Percentiles rank a stretch among this genome's conserved stretches.
Evolutionary conservation across 768 basidiomycete genomes (phyloP).

Genomic region (Lepiota subincarnata): DNA sequence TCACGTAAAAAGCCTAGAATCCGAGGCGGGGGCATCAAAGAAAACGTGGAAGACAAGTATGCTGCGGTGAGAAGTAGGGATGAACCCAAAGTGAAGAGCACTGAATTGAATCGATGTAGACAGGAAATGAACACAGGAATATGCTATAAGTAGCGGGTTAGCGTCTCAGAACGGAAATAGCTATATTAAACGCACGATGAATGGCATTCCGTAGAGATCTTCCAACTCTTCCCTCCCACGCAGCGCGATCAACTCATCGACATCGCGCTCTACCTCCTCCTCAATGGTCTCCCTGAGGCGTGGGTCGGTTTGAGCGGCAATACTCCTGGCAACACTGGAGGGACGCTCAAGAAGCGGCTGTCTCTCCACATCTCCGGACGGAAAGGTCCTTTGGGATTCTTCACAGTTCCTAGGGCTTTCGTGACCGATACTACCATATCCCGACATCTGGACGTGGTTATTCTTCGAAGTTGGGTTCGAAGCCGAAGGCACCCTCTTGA

Average conservation of each 20-base stretch:
- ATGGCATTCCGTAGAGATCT: constrained; percentile 73
- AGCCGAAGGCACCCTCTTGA: constrained; percentile 21
- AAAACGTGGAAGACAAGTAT: constrained; percentile 53
- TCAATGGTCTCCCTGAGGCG: constrained; percentile 15
- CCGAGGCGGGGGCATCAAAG: constrained; percentile 16
- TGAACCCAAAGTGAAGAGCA: constrained; percentile 66
- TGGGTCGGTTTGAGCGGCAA: not conserved
- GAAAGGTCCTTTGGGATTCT: not conserved
- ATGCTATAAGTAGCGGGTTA: constrained; percentile 34
- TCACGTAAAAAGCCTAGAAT: not conserved
- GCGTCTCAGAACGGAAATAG: constrained; percentile 7
- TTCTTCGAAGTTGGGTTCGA: not conserved
- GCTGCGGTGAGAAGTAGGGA: constrained; percentile 58
- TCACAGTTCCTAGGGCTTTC: not conserved
- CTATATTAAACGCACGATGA: constrained; percentile 55
- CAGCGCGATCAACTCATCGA: constrained; percentile 59
- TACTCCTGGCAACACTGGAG: not conserved
- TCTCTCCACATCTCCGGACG: constrained; percentile 25
- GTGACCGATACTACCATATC: constrained; percentile 1
- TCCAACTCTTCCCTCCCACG: constrained; percentile 74
- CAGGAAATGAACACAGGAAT: constrained; percentile 79
- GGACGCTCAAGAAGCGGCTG: constrained; percentile 28
- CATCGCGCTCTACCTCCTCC: constrained; percentile 57
- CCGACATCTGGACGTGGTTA: not conserved
- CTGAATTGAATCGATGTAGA: constrained; percentile 70